These are phyloP conservation scores for Blastocystis sp. DNA, from an alignment of 352 stramenopile genomes.

Conservation along the genomic window DNA sequence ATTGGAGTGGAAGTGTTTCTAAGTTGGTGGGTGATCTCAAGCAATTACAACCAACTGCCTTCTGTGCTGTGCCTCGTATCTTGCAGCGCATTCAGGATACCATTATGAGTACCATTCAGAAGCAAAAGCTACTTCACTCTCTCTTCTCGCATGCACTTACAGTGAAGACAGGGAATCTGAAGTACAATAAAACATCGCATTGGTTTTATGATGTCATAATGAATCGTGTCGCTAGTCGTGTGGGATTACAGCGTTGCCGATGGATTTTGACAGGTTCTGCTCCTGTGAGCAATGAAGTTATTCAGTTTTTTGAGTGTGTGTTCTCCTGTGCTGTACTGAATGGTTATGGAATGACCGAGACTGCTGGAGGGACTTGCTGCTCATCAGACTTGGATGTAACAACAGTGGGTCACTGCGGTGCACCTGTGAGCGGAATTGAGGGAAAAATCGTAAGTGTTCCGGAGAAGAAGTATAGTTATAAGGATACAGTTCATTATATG, in stretches of 20 bases:
- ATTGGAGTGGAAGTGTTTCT: conserved; percentile 81
- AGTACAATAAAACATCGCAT: conserved; percentile 79
- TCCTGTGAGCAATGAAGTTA: conserved; percentile 83
- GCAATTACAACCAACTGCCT: conserved; percentile 81
- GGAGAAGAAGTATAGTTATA: conserved; percentile 90
- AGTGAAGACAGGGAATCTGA: conserved; percentile 67
- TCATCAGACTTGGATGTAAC: conserved; percentile 68
- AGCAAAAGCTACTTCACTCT: too few species aligned
- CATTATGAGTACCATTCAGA: conserved; percentile 70
- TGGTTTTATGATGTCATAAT: conserved; percentile 86
- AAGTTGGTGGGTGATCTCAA: conserved; percentile 84
- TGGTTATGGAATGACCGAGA: conserved; percentile 89
- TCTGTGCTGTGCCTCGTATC: conserved; percentile 84
- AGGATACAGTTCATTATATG: conserved; percentile 68
- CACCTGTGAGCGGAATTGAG: conserved; percentile 77
- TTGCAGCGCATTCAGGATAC: conserved; percentile 93
- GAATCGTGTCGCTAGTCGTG: conserved; percentile 80
- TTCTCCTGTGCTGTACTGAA: conserved; percentile 82
- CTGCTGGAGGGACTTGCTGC: conserved; percentile 68
- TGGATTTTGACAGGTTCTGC: conserved; percentile 86
- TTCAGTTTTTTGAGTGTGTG: conserved; percentile 86
- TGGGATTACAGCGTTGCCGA: conserved; percentile 80
- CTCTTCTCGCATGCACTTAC: conserved; percentile 58
- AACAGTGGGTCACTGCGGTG: conserved; percentile 82
- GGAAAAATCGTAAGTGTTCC: conserved; percentile 86